Base-by-base conservation (phyloP, 225 moss, liverwort and hornwort species). In the Marchantia paleacea region DNA sequence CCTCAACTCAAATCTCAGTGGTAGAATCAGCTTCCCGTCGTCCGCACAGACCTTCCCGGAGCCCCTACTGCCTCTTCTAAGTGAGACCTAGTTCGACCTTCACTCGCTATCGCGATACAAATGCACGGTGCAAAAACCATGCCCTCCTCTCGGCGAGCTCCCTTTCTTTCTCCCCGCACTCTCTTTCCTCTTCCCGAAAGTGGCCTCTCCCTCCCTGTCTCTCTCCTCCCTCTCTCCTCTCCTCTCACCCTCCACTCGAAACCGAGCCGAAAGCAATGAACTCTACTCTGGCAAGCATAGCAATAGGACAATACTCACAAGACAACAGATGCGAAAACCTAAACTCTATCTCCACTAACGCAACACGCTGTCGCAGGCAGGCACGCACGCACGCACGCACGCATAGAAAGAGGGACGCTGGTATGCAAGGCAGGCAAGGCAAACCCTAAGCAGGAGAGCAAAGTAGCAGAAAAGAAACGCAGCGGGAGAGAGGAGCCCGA, bases 361-460 rank as follows among this genome's bases (percentile, higher is more conserved):
- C 14, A 30, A 28, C 29, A 28, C 55, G 54, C 52, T 10, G 54
- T 16, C 58, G n/a, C 72, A 50, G 16, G 10, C 69, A 48, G 29
- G 28, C 10, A n/a, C 52, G 22, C 20, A 58, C 39, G 57, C 39
- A 76, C 31, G 29, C 60, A 25, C 31, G 22, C 0, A 30, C n/a
- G 50, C 5, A 26, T 15, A 39, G 51, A 5, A 39, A 5, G 39
- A 39, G 39, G 39, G 39, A 39, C 39, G 39, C 39, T 39, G 53
- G 13, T 16, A 13, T 3, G 53, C 39, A 1, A 20, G 19, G 29
- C 30, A 69, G 69, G 25, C 64, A 52, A 47, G 7, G 78, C 25
- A 78, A 78, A 78, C 78, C 78, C 78, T 78, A 78, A 78, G 78
- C n/a, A 52, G 8, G 78, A 48, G n/a, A 65, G 29, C 28, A 31